Evolutionary conservation across 2,329 filamentous ascomycete species (phyloP).

Genomic region (Fusarium sp.): DNA sequence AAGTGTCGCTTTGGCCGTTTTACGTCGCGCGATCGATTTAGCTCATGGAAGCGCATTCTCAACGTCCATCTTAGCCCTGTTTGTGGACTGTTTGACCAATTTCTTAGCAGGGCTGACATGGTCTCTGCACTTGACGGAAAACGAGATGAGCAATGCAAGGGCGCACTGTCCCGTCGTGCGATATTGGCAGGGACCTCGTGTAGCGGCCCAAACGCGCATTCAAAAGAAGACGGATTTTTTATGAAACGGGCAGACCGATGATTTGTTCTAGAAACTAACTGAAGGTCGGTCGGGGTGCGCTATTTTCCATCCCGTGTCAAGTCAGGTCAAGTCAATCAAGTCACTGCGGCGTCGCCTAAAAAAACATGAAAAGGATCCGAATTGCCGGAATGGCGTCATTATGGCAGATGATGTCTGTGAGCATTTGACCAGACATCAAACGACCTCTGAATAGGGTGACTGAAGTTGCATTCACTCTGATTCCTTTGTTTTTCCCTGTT

Average conservation of each 20-base stretch:
- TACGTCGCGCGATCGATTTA: not conserved
- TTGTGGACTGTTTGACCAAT: not conserved
- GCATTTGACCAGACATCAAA: not conserved
- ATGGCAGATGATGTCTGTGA: conserved; percentile 4
- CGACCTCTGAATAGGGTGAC: not conserved
- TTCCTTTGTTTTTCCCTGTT: not conserved
- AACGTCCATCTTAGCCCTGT: not conserved
- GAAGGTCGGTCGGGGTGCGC: not conserved
- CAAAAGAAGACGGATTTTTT: not conserved
- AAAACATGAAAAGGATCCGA: not conserved
- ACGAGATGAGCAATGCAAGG: not conserved
- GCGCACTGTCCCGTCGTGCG: not conserved
- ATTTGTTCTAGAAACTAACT: not conserved
- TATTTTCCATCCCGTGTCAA: conserved; percentile 1
- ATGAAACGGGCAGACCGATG: conserved; percentile 8
- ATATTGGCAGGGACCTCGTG: conserved; percentile 4
- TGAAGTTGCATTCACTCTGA: not conserved
- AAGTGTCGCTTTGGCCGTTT: not conserved
- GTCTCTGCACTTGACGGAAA: not conserved
- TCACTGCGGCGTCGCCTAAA: not conserved
- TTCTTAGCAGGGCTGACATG: conserved; percentile 15
- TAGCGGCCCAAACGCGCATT: not conserved
- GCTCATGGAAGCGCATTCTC: not conserved
- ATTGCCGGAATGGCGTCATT: conserved; percentile 9
- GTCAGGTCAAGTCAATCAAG: not conserved